Evolutionary conservation across 108 stramenopile species (phyloP), one percentile per base, ranked within the genome.

Genomic region (Cyclotella baltica): DNA sequence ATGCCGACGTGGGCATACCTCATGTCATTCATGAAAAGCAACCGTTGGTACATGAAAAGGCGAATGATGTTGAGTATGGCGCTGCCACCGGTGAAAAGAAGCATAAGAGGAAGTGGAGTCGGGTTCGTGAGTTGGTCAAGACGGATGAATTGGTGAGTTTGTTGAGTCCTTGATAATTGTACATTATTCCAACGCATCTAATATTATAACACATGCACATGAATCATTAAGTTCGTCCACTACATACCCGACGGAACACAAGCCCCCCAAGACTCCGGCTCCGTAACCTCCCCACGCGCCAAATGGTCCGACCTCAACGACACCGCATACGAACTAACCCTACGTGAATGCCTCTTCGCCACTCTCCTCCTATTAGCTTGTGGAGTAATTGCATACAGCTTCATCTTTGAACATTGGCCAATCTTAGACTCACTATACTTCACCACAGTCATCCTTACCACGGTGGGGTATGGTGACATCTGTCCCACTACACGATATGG

Each of bases 401-500:
- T 52, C 28, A 27, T 92, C 2, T 83, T 89, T 47, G 78, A 81
- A 71, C 35, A 64, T 31, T 88, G 88, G 88, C 58, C 84, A 34
- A 70, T 91, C 33, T 57, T 88, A 11, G 90, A 91, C 66, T 78
- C 88, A 18, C 55, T 91, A 25, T 91, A 91, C 36, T 91, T 91
- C 77, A 77, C 83, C 29, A 80, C 78, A 59, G 83, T 84, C 22
- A 65, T 67, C 25, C 72, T 86, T 16, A 67, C 78, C 0, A 88
- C 88, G 5, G 75, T 85, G 3, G 81, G 81, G 0, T 76, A 72
- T 27, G 75, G 77, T 25, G 77, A 78, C 40, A 64, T 65, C 15
- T 65, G 78, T 0, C 83, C 83, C 9, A 38, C 80, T 2, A 88
- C 85, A 20, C 30, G 58, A 0, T 75, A 31, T 1, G 85, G 83